These are phyloP conservation scores for Colletotrichum sp. DNA, from an alignment of 2,329 filamentous ascomycete genomes.

Conservation along the genomic window DNA sequence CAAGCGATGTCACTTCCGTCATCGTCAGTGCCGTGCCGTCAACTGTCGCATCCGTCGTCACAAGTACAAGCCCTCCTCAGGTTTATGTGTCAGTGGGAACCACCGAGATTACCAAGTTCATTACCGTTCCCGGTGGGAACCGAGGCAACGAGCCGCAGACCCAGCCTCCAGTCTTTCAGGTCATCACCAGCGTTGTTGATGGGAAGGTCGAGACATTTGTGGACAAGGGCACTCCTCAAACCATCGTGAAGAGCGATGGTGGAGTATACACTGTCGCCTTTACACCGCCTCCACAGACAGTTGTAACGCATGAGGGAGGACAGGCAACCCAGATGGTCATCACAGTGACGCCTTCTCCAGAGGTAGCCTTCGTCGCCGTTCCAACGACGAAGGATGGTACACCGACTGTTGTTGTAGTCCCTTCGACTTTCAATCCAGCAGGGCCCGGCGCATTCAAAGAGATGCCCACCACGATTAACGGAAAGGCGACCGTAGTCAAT, in stretches of 20 bases:
- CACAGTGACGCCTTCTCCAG: constrained; percentile 8
- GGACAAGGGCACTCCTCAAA: constrained; percentile 9
- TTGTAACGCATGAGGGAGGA: constrained; percentile 3
- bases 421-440: neutral
- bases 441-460: neutral
- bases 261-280: constrained; percentile 14
- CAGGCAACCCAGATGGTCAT: constrained; percentile 9
- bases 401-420: neutral
- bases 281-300: neutral
- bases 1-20: neutral
- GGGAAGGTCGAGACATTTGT: constrained; percentile 23
- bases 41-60: neutral
- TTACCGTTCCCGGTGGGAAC: constrained; percentile 17
- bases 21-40: neutral
- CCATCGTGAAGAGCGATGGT: constrained; percentile 3
- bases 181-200: constrained; percentile 25
- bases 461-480: neutral
- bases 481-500: neutral
- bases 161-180: constrained; percentile 22
- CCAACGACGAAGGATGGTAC: neutral
- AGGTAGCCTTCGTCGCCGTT: neutral
- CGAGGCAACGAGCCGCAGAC: neutral
- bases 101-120: constrained; percentile 25
- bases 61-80: neutral
- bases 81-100: constrained; percentile 22